A percentile compares a stretch with the other conserved stretches of the same genome.
These are phyloP conservation scores for Colletotrichum cordylinicola DNA, from an alignment of 2,329 filamentous ascomycete species.

Conservation along the genomic window DNA sequence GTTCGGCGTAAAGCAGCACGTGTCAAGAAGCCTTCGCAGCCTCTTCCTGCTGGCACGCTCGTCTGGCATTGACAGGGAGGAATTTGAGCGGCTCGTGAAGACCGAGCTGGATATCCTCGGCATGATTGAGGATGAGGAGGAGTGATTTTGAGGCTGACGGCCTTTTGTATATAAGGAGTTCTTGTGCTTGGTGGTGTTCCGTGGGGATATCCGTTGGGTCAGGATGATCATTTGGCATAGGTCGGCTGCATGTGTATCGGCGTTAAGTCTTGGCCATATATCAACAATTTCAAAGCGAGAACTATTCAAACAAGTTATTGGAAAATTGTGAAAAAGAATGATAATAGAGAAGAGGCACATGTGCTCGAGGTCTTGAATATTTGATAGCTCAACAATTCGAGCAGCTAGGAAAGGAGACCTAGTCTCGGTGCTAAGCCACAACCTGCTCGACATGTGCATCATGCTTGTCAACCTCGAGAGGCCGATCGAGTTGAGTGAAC, in stretches of 20 bases:
- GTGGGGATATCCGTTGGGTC: conserved; percentile 16
- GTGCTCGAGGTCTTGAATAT: not conserved
- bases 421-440: not conserved
- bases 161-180: conserved; percentile 11
- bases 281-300: not conserved
- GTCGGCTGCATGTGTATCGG: conserved; percentile 13
- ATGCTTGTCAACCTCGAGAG: not conserved
- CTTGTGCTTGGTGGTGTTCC: conserved; percentile 2
- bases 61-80: conserved; percentile 74
- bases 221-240: conserved; percentile 10
- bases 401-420: not conserved
- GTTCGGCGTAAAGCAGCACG: conserved; percentile 79
- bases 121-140: conserved; percentile 67
- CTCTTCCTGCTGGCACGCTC: conserved; percentile 73
- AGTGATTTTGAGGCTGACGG: not conserved
- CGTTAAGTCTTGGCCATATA: not conserved
- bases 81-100: conserved; percentile 76
- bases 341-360: rapidly evolving
- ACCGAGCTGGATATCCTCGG: conserved; percentile 74
- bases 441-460: not conserved
- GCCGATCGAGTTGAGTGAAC: not conserved
- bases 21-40: conserved; percentile 79
- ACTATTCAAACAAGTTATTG: not conserved
- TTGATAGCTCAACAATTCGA: not conserved
- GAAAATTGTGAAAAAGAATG: not conserved